These are phyloP conservation scores for Wickerhamiella sorbophila DNA, from an alignment of 805 yeast genomes.

Conservation along the genomic window DNA sequence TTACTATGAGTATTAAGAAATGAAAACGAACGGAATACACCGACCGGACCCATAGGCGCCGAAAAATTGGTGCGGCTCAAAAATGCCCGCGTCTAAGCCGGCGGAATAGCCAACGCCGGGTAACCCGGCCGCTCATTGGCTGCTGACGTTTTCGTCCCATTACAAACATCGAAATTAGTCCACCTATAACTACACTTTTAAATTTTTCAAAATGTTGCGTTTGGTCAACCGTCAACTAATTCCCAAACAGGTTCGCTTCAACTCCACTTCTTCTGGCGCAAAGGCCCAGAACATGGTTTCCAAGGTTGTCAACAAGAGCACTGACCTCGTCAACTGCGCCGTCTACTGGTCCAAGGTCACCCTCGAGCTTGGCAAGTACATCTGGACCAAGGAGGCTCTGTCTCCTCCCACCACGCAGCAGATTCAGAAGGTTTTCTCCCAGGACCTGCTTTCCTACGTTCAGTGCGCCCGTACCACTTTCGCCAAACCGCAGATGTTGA, in stretches of 20 bases:
- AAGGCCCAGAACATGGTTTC: conserved; percentile 23
- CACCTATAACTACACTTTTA: too few relatives aligned
- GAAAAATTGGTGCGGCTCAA: too few relatives aligned
- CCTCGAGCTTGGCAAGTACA: conserved; percentile 54
- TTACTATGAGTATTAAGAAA: too few relatives aligned
- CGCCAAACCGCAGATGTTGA: conserved; percentile 46
- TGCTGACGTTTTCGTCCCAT: neutral
- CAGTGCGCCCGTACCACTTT: conserved; percentile 17
- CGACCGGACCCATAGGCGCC: too few relatives aligned
- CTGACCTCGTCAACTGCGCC: conserved; percentile 36
- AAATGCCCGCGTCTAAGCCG: neutral
- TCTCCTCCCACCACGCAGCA: conserved; percentile 77
- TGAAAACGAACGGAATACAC: too few relatives aligned
- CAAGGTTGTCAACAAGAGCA: conserved; percentile 27
- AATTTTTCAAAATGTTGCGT: conserved; percentile 10
- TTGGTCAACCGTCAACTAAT: conserved; percentile 13
- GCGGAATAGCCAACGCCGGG: neutral
- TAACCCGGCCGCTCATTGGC: neutral
- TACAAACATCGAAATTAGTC: too few relatives aligned
- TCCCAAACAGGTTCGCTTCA: conserved; percentile 23
- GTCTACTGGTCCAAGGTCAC: conserved; percentile 66
- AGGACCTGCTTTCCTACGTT: conserved; percentile 26
- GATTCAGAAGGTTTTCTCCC: conserved; percentile 58
- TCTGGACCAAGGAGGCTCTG: conserved; percentile 82
- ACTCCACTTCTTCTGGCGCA: conserved; percentile 28